Base-by-base conservation (phyloP, 2,329 filamentous ascomycete genomes). In the Fusarium kyushuense region DNA sequence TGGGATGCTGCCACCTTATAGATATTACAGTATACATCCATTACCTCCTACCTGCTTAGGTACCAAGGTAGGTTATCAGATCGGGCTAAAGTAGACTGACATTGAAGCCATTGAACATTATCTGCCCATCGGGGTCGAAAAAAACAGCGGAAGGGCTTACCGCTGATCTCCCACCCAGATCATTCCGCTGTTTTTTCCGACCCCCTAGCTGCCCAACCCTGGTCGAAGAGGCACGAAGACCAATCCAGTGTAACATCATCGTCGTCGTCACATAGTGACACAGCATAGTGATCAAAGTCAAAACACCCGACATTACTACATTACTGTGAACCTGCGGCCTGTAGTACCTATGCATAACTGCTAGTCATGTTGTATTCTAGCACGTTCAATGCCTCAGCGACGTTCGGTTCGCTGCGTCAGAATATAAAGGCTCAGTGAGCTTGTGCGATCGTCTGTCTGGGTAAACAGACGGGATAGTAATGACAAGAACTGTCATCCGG, bases 211-310 rank as follows among this genome's bases (percentile, higher is more conserved):
- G n/a, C 19, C 33, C 29, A 23, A 67, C 23, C 58, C 47, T 32
- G 29, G 64, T 33, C 16, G 32, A 46, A 38, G 19, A 40, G 25
- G 23, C 23, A 29, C 23, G 5, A 23, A 42, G 40, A 21, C 21
- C 40, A 52, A 45, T 29, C 33, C 43, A 43, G 29, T 19, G 41
- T 51, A 68, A 21, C 53, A 67, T 66, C 57, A 67, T 59, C 48
- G 65, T 59, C 48, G 60, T 59, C 41, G n/a, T 19, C 59, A 48
- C 53, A 33, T 67, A 48, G 40, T 68, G 42, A 65, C 59, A 68
- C 49, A 65, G 57, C 54, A 41, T 17, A 51, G 17, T 10, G 23
- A 25, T 21, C n/a, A 19, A 36, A 38, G 32, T 35, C 14, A 27
- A 40, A 19, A 17, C 17, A 40, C 29, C 35, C 35, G 35, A 38